Conservation (phyloP, 495 filamentous ascomycete genomes). For the Penicillium crystallinum region DNA sequence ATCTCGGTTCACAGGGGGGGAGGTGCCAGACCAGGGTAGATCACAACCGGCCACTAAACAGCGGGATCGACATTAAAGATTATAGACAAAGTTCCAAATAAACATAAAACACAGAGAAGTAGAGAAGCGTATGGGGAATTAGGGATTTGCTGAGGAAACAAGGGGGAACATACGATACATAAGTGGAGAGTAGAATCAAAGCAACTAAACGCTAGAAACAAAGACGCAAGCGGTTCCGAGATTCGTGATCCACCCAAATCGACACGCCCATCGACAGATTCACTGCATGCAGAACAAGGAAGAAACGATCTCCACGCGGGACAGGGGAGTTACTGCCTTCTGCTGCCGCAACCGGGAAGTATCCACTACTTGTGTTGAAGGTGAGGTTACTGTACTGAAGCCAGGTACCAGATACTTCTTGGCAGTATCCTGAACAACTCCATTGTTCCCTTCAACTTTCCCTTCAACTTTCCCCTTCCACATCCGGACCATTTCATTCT, state of each 20-base stretch:
- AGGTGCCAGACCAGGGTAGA: neutral
- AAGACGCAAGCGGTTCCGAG: neutral
- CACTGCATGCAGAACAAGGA: conserved; percentile 9
- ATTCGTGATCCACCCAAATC: neutral
- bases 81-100: conserved; percentile 2
- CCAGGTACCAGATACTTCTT: conserved; percentile 2
- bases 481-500: conserved; percentile 3
- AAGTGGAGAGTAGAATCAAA: neutral
- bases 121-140: neutral
- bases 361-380: neutral
- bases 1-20: neutral
- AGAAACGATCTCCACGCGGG: neutral
- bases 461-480: neutral
- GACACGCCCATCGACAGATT: neutral
- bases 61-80: conserved; percentile 6
- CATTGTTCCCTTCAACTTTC: conserved; percentile 7
- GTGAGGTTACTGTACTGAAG: neutral
- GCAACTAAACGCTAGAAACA: conserved; percentile 6
- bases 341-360: neutral
- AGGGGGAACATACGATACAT: conserved; percentile 5
- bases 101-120: conserved; percentile 3
- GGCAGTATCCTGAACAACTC: conserved; percentile 1
- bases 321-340: neutral
- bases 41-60: neutral
- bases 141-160: neutral